A percentile compares a stretch with the other conserved stretches of the same genome.
Conservation (phyloP, 345 rosid genomes). For the Balakata baccata region DNA sequence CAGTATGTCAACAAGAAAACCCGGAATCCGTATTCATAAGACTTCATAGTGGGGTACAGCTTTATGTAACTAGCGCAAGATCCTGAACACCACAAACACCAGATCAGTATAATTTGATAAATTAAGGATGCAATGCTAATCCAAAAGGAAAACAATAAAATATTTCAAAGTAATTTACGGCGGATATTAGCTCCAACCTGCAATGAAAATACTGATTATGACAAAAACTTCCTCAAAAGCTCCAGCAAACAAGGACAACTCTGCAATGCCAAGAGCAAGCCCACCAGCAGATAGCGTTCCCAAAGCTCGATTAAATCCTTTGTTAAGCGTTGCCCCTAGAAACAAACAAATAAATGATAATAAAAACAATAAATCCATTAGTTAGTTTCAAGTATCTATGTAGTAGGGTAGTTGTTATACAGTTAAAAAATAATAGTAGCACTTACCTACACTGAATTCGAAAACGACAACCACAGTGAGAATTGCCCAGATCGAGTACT, state of each 20-base stretch:
- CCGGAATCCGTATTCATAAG: conserved; percentile 77
- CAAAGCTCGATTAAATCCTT: conserved; percentile 83
- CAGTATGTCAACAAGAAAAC: conserved; percentile 90
- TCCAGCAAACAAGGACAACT: conserved; percentile 45
- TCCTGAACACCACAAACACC: conserved; percentile 35
- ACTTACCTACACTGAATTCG: conserved; percentile 72
- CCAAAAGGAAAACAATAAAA: not conserved
- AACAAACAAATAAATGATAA: conserved; percentile 1
- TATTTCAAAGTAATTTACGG: too few relatives aligned
- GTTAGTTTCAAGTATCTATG: not conserved
- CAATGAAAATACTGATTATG: conserved; percentile 61
- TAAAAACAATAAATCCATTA: not conserved
- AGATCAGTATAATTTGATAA: conserved; percentile 2
- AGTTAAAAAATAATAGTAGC: not conserved
- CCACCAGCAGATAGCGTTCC: conserved; percentile 88
- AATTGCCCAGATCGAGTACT: conserved; percentile 79
- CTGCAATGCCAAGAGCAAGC: conserved; percentile 74
- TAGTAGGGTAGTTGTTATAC: too few relatives aligned
- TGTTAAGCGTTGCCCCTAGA: conserved; percentile 77
- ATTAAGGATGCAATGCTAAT: not conserved
- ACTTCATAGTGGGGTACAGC: conserved; percentile 67
- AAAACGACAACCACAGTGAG: conserved; percentile 86
- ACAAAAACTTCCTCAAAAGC: conserved; percentile 44
- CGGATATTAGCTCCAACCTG: conserved; percentile 50
- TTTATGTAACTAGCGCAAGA: conserved; percentile 60